Conservation (phyloP, 768 basidiomycete genomes). For the Mycena latifolia region DNA sequence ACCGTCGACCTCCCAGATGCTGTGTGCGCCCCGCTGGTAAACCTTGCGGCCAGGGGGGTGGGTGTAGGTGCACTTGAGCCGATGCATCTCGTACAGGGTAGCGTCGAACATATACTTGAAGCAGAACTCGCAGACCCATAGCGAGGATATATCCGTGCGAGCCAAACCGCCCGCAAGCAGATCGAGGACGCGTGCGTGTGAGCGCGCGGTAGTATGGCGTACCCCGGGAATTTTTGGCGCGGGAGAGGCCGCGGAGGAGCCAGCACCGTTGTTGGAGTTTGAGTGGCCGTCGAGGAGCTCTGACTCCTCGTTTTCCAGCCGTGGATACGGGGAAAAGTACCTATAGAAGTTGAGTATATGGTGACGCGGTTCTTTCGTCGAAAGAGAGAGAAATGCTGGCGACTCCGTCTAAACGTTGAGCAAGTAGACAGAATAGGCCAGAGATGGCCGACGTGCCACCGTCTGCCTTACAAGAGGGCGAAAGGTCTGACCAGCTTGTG, state of each 20-base stretch:
- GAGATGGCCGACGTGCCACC: too few species aligned
- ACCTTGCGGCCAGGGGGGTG: conserved; percentile 92
- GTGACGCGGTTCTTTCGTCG: not conserved
- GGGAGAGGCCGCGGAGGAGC: conserved; percentile 36
- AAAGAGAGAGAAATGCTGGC: not conserved
- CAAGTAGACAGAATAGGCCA: too few species aligned
- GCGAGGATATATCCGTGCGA: conserved; percentile 63
- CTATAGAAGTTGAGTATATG: conserved; percentile 51
- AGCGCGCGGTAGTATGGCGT: conserved; percentile 62
- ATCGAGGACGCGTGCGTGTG: conserved; percentile 82
- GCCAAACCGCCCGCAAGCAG: conserved; percentile 74
- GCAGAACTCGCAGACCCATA: conserved; percentile 94
- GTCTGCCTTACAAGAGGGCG: too few species aligned
- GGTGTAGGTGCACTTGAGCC: conserved; percentile 74
- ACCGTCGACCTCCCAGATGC: conserved; percentile 97
- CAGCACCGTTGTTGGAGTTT: conserved; percentile 34
- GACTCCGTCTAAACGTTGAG: too few species aligned
- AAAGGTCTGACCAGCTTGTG: too few species aligned
- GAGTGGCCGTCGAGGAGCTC: conserved; percentile 44
- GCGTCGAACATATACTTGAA: conserved; percentile 96
- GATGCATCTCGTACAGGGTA: conserved; percentile 74
- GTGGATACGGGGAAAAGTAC: conserved; percentile 95
- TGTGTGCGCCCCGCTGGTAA: conserved; percentile 89
- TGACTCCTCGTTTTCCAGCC: conserved; percentile 74
- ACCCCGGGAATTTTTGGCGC: conserved; percentile 63